phyloP scores from a whole-genome alignment of 164 flowering plant species.

The Santalum album region DNA sequence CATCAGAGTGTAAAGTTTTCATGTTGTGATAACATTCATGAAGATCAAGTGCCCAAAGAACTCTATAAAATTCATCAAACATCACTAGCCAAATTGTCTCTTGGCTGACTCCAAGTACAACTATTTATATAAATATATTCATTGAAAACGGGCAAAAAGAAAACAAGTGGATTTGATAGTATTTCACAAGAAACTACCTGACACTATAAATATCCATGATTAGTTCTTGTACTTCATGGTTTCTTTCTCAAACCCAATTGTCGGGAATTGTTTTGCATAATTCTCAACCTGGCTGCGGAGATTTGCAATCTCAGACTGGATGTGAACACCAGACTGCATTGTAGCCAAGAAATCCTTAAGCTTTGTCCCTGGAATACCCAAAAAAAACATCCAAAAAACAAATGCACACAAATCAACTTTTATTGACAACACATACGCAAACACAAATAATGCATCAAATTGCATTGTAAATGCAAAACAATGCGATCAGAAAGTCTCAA shows the following conservation, averaged over 20 bases:
- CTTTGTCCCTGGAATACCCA: constrained; percentile 55
- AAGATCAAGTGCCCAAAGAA: too few species aligned
- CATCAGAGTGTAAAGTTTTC: too few species aligned
- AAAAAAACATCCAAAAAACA: neutral
- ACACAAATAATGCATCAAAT: too few species aligned
- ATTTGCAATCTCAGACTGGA: constrained; percentile 65
- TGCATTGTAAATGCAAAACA: too few species aligned
- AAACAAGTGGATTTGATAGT: neutral
- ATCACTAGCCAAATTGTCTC: too few species aligned
- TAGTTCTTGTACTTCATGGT: constrained; percentile 89
- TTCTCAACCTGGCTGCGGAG: constrained; percentile 79
- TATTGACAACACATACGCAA: neutral
- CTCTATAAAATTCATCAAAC: too few species aligned
- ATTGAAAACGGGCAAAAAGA: too few species aligned
- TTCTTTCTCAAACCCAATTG: constrained; percentile 88
- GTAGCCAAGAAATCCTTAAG: constrained; percentile 81
- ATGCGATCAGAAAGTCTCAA: neutral
- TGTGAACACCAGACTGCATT: constrained; percentile 27
- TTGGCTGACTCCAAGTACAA: too few species aligned
- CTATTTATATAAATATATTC: too few species aligned
- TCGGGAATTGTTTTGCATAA: constrained; percentile 89
- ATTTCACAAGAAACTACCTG: constrained; percentile 3
- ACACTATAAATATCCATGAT: constrained; percentile 9
- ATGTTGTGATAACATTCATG: too few species aligned
- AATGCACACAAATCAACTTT: constrained; percentile 6